Evolutionary conservation across 352 stramenopile genomes (phyloP).

Genomic region (Phytophthora uliginosa): DNA sequence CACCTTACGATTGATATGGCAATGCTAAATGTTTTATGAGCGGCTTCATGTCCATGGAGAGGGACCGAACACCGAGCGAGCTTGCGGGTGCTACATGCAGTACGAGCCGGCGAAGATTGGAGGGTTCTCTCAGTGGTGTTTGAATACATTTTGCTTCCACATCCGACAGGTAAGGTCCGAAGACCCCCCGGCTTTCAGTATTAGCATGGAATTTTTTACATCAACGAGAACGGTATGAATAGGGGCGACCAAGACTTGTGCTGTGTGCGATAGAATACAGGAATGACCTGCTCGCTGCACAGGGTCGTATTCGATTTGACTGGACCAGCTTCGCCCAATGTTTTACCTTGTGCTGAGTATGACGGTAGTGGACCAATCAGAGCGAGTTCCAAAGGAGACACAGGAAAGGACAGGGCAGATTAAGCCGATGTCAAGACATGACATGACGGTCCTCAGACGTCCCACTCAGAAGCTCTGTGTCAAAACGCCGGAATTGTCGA

Average conservation of each 20-base stretch:
- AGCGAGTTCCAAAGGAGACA: background rate
- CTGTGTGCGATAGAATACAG: constrained; percentile 11
- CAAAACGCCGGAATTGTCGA: constrained; percentile 4
- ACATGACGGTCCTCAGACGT: constrained; percentile 1
- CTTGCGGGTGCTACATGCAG: constrained; percentile 44
- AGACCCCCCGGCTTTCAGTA: constrained; percentile 57
- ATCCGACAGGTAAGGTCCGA: constrained; percentile 40
- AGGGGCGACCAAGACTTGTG: background rate
- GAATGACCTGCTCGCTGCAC: constrained; percentile 11
- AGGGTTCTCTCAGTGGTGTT: constrained; percentile 77
- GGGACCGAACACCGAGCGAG: constrained; percentile 70
- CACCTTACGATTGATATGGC: constrained; percentile 61
- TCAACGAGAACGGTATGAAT: constrained; percentile 53
- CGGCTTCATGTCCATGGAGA: constrained; percentile 49
- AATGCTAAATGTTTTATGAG: constrained; percentile 62
- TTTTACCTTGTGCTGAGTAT: constrained; percentile 19
- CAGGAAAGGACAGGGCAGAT: background rate
- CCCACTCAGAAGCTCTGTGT: background rate
- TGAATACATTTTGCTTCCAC: constrained; percentile 84
- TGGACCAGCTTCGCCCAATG: constrained; percentile 18
- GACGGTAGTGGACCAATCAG: constrained; percentile 18
- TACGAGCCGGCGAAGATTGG: constrained; percentile 7
- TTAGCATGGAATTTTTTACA: constrained; percentile 89
- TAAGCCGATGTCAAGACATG: too few relatives aligned
- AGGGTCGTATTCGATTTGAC: constrained; percentile 15